Evolutionary conservation across 1,139 yeast species (phyloP), one percentile per base, ranked within the genome.

Genomic region (Tardiomyces digboiensis): DNA sequence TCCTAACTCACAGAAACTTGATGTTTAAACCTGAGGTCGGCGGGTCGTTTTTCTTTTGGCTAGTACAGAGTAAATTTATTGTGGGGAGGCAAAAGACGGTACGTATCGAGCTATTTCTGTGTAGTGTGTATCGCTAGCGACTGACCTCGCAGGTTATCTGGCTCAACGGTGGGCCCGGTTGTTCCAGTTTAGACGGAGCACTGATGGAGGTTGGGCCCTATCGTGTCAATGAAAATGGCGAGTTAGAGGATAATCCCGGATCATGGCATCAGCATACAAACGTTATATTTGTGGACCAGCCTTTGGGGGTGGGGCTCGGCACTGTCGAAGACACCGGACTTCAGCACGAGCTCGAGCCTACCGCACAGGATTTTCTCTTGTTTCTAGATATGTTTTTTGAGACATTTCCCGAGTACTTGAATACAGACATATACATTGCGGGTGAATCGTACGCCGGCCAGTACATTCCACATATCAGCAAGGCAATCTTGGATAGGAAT

Each of bases 391-490:
- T 75, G 52, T 93, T 80, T 64, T 82, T 74, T 54, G 70, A 73
- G 46, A 57, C 80, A 4, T 91, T 91, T 60, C 96, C 97, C 0
- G 80, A 82, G 43, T 88, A 85, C 52, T 53, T 65, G 12, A 59
- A 59, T 13, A 80, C 84, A 50, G 84, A 85, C 29, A 66, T 91
- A 4, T 80, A 78, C 53, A 62, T 91, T 41, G 95, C 96, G 0
- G 99, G 99, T 21, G 98, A 91, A 65, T 85, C 95, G 53, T 93
- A 82, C 66, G 97, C 98, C 1, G 99, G 99, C 20, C 97, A 91
- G 61, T 91, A 87, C 61, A 83, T 91, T 46, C 98, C 98, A 1
- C 86, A 83, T 61, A 75, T 89, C 47, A 94, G 93, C 0, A 66
- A 74, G 41, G 79, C 77, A 1, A 72, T 89, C 16, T 55, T 78